A percentile compares a stretch with the other conserved stretches of the same genome.
Evolutionary conservation across 108 stramenopile genomes (phyloP).

Genomic region (Cyclostephanos tholiformis): DNA sequence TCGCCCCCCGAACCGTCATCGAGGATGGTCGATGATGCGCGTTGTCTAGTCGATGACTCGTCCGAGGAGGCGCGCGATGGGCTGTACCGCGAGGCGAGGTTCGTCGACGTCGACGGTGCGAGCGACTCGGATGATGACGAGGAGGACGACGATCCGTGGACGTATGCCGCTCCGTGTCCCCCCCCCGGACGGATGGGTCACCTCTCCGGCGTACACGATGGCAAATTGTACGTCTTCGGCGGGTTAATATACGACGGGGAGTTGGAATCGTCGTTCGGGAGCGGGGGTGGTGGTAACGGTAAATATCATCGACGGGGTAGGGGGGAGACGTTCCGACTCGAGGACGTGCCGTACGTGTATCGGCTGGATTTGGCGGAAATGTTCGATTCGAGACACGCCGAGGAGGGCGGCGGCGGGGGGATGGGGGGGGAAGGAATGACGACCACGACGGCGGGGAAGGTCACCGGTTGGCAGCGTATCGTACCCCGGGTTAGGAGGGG

Average conservation of each 20-base stretch:
- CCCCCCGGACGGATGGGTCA: constrained; percentile 55
- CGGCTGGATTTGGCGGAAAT: constrained; percentile 42
- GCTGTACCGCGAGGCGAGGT: constrained; percentile 34
- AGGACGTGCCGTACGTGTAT: constrained; percentile 46
- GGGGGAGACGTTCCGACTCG: constrained; percentile 44
- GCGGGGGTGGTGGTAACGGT: not conserved
- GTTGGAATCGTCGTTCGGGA: constrained; percentile 2
- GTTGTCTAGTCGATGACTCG: constrained; percentile 25
- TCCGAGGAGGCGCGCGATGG: constrained; percentile 18
- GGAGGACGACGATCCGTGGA: constrained; percentile 38
- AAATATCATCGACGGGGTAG: not conserved
- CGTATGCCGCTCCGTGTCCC: constrained; percentile 26
- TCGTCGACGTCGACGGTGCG: constrained; percentile 12
- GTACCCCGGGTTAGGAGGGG: constrained; percentile 42
- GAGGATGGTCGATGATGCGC: constrained; percentile 1
- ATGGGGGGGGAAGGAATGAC: not conserved
- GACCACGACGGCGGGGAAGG: constrained; percentile 6
- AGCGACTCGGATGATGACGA: too few relatives aligned
- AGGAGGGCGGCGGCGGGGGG: not conserved
- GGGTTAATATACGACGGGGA: constrained; percentile 53
- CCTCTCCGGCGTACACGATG: constrained; percentile 35
- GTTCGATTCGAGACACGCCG: constrained; percentile 25
- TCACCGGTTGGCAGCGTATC: constrained; percentile 50
- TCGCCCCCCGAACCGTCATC: constrained; percentile 17
- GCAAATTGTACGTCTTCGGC: constrained; percentile 54